Percentiles rank a stretch among this genome's conserved stretches.
phyloP scores from a whole-genome alignment of 2,329 filamentous ascomycete species.

The Fusarium lyarnte region DNA sequence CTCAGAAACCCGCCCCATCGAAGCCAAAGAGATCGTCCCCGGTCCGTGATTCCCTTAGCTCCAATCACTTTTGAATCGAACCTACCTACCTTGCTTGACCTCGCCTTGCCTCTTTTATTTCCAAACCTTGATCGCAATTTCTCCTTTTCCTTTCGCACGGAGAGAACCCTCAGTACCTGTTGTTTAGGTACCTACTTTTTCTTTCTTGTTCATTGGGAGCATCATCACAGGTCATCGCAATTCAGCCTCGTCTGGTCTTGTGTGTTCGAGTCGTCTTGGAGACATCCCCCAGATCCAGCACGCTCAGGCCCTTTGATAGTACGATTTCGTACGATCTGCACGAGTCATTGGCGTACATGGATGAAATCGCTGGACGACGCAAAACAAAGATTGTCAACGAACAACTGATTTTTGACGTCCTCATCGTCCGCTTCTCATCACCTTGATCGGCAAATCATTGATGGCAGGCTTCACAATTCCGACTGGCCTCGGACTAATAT shows the following conservation, averaged over 20 bases:
- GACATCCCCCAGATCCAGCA: background rate
- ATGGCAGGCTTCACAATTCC: background rate
- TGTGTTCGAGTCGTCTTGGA: background rate
- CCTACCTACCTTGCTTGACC: background rate
- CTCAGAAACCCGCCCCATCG: conserved; percentile 1
- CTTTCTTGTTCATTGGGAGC: background rate
- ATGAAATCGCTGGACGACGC: conserved; percentile 12
- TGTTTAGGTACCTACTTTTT: background rate
- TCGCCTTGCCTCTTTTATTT: conserved; percentile 16
- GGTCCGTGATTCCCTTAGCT: conserved; percentile 27
- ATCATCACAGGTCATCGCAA: background rate
- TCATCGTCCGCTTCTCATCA: background rate
- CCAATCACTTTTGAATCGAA: conserved; percentile 9
- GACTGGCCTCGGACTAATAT: conserved; percentile 13
- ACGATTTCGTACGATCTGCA: background rate
- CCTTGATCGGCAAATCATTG: background rate
- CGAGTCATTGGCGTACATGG: conserved; percentile 20
- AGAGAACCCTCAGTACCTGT: background rate
- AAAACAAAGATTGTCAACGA: background rate
- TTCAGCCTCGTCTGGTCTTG: background rate
- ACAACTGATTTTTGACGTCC: background rate
- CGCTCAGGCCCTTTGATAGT: conserved; percentile 7
- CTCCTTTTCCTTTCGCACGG: conserved; percentile 5
- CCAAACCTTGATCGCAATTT: conserved; percentile 24
- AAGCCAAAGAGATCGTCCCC: conserved; percentile 19